Evolutionary conservation across 495 filamentous ascomycete species (phyloP), one percentile per base, ranked within the genome.

Genomic region (Penicillium turbatum): DNA sequence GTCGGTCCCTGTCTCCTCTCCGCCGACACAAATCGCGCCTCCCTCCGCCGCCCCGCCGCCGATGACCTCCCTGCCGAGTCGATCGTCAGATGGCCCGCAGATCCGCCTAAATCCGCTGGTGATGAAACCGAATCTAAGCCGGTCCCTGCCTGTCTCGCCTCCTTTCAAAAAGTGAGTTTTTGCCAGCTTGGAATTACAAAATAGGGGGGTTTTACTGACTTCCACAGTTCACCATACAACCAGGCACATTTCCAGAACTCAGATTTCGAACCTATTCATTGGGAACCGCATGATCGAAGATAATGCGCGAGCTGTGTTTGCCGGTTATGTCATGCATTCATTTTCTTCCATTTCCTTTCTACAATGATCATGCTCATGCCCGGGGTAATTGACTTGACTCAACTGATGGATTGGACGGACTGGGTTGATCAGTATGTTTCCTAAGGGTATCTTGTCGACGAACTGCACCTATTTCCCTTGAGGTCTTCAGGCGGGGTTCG

Each of bases 171-270:
- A 75, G 72, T 76, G 53, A 67, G 62, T 51, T 31, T 17, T 31
- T 2, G 6, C 15, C 13, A 9, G 5, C 1, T 19, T 10, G 6
- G 1, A 11, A 15, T 0, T 13, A 40, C 6, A 16, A 29, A 5
- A 7, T n/a, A 24, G 21, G 21, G 2, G 4, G 24, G 16, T 0
- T 3, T 54, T 75, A 82, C 81, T 51, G 74, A 76, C 37, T 75
- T 75, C 75, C 4, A 1, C 53, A 86, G 81, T 57, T 78, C 75
- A 21, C 86, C 89, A 21, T 92, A 88, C 70, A 92, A 92, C 59
- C 83, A 83, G 43, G 87, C 87, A 2, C 89, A 95, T 70, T 92
- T 87, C 69, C 85, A 86, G 56, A 92, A 91, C 61, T 78, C 84
- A 48, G 86, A 92, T 60, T 95, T 95, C 58, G 88, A 92, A 58